Evolutionary conservation across 2,329 filamentous ascomycete genomes (phyloP).

Genomic region (Arthrobotrys conoides): DNA sequence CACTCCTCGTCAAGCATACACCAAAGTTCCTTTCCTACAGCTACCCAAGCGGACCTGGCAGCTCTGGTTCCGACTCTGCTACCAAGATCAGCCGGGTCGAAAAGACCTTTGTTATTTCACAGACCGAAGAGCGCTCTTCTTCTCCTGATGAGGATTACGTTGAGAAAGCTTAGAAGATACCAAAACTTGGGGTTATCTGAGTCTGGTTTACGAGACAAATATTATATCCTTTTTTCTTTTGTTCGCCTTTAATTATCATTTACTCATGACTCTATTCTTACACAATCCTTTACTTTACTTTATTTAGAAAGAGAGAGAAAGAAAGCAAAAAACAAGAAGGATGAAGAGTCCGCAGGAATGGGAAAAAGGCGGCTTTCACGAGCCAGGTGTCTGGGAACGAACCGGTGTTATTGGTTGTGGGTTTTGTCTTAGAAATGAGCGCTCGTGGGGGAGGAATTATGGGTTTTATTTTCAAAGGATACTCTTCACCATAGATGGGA

Average conservation of each 20-base stretch:
- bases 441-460: constrained; percentile 35
- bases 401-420: constrained; percentile 45
- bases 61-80: constrained; percentile 54
- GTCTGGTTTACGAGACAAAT: constrained; percentile 61
- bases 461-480: constrained; percentile 23
- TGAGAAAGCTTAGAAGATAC: constrained; percentile 51
- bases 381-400: constrained; percentile 47
- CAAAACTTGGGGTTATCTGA: constrained; percentile 52
- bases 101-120: constrained; percentile 60
- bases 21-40: constrained; percentile 60
- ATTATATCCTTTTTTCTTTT: constrained; percentile 37
- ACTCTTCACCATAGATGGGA: constrained; percentile 28
- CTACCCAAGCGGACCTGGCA: constrained; percentile 49
- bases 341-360: constrained; percentile 18
- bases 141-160: constrained; percentile 50
- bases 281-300: constrained; percentile 5
- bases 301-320: no score
- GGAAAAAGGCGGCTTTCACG: constrained; percentile 42
- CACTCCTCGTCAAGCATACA: constrained; percentile 55
- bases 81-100: constrained; percentile 54
- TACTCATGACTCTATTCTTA: constrained; percentile 34
- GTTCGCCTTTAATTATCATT: constrained; percentile 38
- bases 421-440: constrained; percentile 46
- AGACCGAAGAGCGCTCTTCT: constrained; percentile 56
- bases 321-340: background rate